A percentile compares a stretch with the other conserved stretches of the same genome.
Conservation (phyloP, 2,329 filamentous ascomycete genomes). For the Aspergillus clavatus region DNA sequence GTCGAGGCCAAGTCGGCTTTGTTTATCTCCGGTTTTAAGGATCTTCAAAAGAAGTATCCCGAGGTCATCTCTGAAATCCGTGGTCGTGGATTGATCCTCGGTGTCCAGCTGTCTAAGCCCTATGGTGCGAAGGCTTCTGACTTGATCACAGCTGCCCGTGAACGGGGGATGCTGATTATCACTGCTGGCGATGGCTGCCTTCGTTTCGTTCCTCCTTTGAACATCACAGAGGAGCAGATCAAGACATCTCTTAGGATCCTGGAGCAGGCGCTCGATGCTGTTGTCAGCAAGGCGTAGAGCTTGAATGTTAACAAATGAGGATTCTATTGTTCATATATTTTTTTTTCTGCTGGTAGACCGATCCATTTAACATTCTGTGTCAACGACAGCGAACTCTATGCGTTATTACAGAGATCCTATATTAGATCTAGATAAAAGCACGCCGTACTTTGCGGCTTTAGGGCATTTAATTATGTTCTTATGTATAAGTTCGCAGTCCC, state of each 20-base stretch:
- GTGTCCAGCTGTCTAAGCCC: constrained; percentile 74
- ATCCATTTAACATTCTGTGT: constrained; percentile 5
- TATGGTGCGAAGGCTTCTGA: constrained; percentile 45
- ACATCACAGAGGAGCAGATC: constrained; percentile 76
- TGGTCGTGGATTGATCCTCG: constrained; percentile 79
- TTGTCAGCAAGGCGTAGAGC: constrained; percentile 40
- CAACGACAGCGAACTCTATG: too few species aligned
- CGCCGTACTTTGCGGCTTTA: too few species aligned
- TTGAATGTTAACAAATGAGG: not conserved
- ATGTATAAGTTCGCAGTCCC: too few species aligned
- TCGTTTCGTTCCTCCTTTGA: constrained; percentile 82
- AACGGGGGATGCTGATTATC: constrained; percentile 83
- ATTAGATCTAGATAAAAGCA: constrained; percentile 13
- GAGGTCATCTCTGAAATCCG: constrained; percentile 71
- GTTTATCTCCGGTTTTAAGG: constrained; percentile 56
- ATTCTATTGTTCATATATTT: constrained; percentile 6
- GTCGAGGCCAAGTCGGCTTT: constrained; percentile 64
- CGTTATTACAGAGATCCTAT: too few species aligned
- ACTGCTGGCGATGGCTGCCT: constrained; percentile 90
- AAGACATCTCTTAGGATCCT: constrained; percentile 70
- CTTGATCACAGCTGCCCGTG: constrained; percentile 78
- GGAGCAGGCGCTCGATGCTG: constrained; percentile 59
- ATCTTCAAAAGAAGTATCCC: constrained; percentile 59
- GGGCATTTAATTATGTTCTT: too few species aligned
- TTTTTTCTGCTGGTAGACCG: not conserved